A percentile compares a stretch with the other conserved stretches of the same genome.
These are phyloP conservation scores for Sicyos baderoa DNA, from an alignment of 306 rosid genomes.

Conservation along the genomic window DNA sequence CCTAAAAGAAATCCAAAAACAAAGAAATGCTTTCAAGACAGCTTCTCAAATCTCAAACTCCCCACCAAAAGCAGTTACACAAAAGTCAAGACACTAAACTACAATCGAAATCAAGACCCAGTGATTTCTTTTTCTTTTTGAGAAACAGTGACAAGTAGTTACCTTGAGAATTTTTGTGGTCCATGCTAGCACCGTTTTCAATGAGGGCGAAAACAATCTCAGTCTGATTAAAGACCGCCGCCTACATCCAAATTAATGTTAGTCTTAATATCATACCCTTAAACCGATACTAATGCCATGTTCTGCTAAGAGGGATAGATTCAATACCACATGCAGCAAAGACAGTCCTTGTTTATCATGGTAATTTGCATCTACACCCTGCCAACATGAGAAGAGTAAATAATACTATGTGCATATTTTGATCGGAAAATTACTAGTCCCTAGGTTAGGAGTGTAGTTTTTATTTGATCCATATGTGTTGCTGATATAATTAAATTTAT, in stretches of 20 bases:
- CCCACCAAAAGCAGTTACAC: neutral
- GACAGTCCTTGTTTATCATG: slow-evolving; percentile 84
- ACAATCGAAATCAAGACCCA: neutral
- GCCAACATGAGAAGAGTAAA: slow-evolving; percentile 34
- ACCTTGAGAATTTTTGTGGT: slow-evolving; percentile 91
- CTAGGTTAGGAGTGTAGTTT: no score
- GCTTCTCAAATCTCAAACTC: neutral
- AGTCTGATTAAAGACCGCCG: slow-evolving; percentile 92
- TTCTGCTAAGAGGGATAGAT: slow-evolving; percentile 24
- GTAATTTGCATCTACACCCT: slow-evolving; percentile 97
- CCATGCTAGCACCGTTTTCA: slow-evolving; percentile 84
- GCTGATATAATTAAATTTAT: no score
- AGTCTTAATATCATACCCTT: slow-evolving; percentile 18
- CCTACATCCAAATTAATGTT: slow-evolving; percentile 40
- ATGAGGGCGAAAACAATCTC: slow-evolving; percentile 83
- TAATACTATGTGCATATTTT: slow-evolving; percentile 19
- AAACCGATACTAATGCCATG: slow-evolving; percentile 4
- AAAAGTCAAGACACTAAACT: neutral
- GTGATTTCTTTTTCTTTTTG: neutral
- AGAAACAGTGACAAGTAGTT: slow-evolving; percentile 21
- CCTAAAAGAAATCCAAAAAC: neutral
- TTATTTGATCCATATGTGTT: no score
- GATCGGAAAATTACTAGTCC: no score
- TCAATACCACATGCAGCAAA: slow-evolving; percentile 73
- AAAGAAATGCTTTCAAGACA: neutral